These are phyloP conservation scores for Colletotrichum sp. DNA, from an alignment of 2,329 filamentous ascomycete species.

Conservation along the genomic window DNA sequence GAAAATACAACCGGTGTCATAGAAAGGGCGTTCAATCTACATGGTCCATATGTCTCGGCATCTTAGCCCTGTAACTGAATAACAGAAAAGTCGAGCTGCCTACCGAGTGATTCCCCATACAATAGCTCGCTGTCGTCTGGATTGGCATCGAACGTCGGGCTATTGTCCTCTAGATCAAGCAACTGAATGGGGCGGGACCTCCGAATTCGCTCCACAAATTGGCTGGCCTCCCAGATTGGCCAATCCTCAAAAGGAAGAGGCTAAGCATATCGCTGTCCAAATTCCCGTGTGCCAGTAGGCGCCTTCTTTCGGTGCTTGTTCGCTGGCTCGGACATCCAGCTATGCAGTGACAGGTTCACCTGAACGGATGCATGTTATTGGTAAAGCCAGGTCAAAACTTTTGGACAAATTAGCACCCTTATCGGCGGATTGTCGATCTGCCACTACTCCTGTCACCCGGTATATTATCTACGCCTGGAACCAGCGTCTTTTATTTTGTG, in stretches of 20 bases:
- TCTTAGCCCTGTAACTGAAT: neutral
- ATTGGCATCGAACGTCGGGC: neutral
- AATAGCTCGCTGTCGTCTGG: neutral
- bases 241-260: neutral
- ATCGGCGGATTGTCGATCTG: neutral
- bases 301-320: neutral
- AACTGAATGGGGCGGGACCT: neutral
- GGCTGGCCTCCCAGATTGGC: neutral
- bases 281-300: neutral
- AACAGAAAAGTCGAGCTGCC: neutral
- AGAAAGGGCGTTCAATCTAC: neutral
- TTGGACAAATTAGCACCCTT: neutral
- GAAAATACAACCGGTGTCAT: neutral
- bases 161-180: neutral
- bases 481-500: neutral
- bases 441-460: neutral
- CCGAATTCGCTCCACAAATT: neutral
- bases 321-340: neutral
- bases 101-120: neutral
- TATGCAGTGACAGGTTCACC: neutral
- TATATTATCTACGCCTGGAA: neutral
- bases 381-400: neutral
- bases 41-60: neutral
- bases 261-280: neutral
- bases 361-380: neutral